Percentiles rank a stretch among this genome's conserved stretches.
These are phyloP conservation scores for Fragilaria crotonensis DNA, from an alignment of 108 stramenopile genomes.

Conservation along the genomic window DNA sequence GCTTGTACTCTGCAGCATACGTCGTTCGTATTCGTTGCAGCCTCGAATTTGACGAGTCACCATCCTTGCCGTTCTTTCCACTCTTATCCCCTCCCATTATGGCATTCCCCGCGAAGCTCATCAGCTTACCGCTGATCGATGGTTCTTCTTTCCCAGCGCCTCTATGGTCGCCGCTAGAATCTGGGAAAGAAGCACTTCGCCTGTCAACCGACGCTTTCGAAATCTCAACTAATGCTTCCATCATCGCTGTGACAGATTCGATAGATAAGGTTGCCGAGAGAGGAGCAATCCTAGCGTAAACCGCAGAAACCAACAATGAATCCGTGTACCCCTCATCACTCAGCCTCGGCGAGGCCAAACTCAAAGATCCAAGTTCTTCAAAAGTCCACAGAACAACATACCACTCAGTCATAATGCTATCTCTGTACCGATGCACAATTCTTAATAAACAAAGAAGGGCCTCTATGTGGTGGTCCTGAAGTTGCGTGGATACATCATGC, in stretches of 20 bases:
- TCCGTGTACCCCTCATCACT: conserved; percentile 38
- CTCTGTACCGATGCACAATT: conserved; percentile 53
- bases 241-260: conserved; percentile 37
- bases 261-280: conserved; percentile 68
- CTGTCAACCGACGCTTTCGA: conserved; percentile 24
- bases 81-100: conserved; percentile 37
- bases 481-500: conserved; percentile 38
- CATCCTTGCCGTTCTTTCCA: conserved; percentile 6
- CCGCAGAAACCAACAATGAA: conserved; percentile 48
- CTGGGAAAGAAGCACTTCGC: too few species aligned
- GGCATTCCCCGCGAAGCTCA: conserved; percentile 70
- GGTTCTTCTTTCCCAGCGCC: conserved; percentile 10
- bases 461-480: conserved; percentile 62
- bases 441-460: conserved; percentile 49
- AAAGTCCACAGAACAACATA: conserved; percentile 63
- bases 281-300: conserved; percentile 49
- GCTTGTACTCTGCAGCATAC: conserved; percentile 52
- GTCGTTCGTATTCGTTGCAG: conserved; percentile 36
- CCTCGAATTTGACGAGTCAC: conserved; percentile 20
- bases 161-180: too few species aligned
- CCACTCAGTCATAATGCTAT: conserved; percentile 63
- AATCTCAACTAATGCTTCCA: conserved; percentile 43
- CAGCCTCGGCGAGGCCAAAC: conserved; percentile 64
- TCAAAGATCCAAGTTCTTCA: conserved; percentile 57
- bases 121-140: conserved; percentile 63